A percentile compares a stretch with the other conserved stretches of the same genome.
These are phyloP conservation scores for Candida parachauliodes DNA, from an alignment of 805 yeast species.

Conservation along the genomic window DNA sequence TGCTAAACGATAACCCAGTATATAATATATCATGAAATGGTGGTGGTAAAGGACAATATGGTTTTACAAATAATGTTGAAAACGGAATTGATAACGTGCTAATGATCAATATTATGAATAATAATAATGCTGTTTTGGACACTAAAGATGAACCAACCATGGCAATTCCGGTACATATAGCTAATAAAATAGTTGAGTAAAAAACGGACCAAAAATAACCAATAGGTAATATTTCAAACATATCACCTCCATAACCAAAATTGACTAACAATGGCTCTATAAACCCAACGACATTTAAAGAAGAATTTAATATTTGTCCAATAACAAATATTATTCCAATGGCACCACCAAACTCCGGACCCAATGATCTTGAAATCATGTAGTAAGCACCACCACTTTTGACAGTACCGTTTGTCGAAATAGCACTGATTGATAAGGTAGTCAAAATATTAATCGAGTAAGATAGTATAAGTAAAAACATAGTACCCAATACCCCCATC, in stretches of 20 bases:
- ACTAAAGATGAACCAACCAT: slow-evolving; percentile 78
- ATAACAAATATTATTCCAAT: slow-evolving; percentile 91
- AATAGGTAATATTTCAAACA: slow-evolving; percentile 59
- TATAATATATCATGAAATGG: slow-evolving; percentile 47
- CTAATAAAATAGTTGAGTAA: slow-evolving; percentile 69
- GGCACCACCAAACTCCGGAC: slow-evolving; percentile 98
- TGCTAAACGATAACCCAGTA: slow-evolving; percentile 71
- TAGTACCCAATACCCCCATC: slow-evolving; percentile 80
- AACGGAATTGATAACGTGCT: slow-evolving; percentile 82
- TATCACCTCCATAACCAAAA: slow-evolving; percentile 64
- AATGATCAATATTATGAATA: slow-evolving; percentile 61
- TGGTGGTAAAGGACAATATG: slow-evolving; percentile 49
- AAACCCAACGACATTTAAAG: slow-evolving; percentile 93
- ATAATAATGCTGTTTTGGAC: slow-evolving; percentile 73
- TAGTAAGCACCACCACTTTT: slow-evolving; percentile 98
- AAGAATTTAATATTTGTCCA: slow-evolving; percentile 89
- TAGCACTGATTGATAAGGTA: slow-evolving; percentile 87
- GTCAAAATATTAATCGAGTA: slow-evolving; percentile 82
- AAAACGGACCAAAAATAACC: slow-evolving; percentile 64
- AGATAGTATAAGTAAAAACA: slow-evolving; percentile 63
- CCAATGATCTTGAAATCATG: slow-evolving; percentile 91
- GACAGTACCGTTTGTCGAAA: slow-evolving; percentile 95
- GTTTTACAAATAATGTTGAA: slow-evolving; percentile 62
- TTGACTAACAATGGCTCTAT: slow-evolving; percentile 85
- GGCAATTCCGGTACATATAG: slow-evolving; percentile 71